Evolutionary conservation across 2,329 filamentous ascomycete genomes (phyloP).

Genomic region (Ceratocystis ficicola): DNA sequence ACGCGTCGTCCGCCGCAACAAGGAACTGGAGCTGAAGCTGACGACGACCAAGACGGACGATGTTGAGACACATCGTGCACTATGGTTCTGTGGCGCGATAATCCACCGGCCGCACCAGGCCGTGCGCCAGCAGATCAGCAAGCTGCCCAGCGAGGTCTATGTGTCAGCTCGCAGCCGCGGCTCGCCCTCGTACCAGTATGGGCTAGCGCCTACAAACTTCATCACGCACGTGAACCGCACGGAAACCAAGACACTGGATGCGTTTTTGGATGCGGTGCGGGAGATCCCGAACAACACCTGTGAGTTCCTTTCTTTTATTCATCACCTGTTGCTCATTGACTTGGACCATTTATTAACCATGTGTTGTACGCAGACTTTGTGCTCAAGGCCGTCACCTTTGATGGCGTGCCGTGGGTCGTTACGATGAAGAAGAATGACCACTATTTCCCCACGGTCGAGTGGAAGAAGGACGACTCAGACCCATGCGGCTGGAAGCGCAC

Average conservation of each 20-base stretch:
- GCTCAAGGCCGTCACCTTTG: conserved; percentile 92
- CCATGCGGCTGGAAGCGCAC: conserved; percentile 51
- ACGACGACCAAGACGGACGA: conserved; percentile 80
- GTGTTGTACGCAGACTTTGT: conserved; percentile 57
- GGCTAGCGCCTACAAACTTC: conserved; percentile 91
- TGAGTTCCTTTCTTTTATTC: conserved; percentile 31
- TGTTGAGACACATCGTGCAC: conserved; percentile 80
- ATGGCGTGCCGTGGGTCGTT: conserved; percentile 97
- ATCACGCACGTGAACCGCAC: conserved; percentile 90
- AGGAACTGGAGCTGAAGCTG: conserved; percentile 64
- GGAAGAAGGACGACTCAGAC: conserved; percentile 50
- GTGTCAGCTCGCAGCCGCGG: conserved; percentile 77
- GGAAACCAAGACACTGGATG: conserved; percentile 66
- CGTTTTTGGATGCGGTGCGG: conserved; percentile 68
- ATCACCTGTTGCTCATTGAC: not conserved
- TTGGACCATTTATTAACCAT: too few species aligned
- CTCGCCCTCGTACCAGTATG: conserved; percentile 78
- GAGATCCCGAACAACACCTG: conserved; percentile 92
- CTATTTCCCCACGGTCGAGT: conserved; percentile 66
- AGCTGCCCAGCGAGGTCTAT: conserved; percentile 92
- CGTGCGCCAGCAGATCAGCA: conserved; percentile 92
- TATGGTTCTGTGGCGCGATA: conserved; percentile 91
- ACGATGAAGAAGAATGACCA: conserved; percentile 99
- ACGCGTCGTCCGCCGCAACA: conserved; percentile 70
- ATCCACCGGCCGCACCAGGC: conserved; percentile 90